Conservation (phyloP, 106 monocot species). For the Narthecium ossifragum region DNA sequence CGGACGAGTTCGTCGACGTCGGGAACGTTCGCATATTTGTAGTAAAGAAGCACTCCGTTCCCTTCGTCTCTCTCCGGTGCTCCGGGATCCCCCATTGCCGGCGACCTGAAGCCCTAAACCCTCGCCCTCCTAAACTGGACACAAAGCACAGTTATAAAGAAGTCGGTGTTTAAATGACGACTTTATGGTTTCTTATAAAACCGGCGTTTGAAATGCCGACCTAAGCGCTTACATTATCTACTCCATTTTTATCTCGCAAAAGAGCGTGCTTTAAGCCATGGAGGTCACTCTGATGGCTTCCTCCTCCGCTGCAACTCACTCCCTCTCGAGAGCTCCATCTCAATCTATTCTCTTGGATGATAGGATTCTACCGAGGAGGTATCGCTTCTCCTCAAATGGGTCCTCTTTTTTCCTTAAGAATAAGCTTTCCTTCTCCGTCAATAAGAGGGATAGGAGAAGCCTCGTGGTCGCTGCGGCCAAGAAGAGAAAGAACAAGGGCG, state of each 20-base stretch:
- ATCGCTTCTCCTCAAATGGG: neutral
- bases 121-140: neutral
- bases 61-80: constrained; percentile 2
- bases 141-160: neutral
- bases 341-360: neutral
- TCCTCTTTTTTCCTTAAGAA: neutral
- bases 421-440: neutral
- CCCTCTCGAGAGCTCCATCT: neutral
- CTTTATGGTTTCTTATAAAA: too few species aligned
- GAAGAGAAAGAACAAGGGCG: constrained; percentile 41
- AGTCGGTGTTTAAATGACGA: neutral
- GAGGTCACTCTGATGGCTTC: neutral
- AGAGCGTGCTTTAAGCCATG: neutral
- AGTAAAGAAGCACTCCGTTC: constrained; percentile 83
- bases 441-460: neutral
- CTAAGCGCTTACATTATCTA: too few species aligned
- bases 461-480: constrained; percentile 21
- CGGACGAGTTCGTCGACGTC: constrained; percentile 43
- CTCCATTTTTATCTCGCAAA: too few species aligned
- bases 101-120: neutral
- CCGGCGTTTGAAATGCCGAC: too few species aligned
- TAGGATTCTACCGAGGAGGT: too few species aligned
- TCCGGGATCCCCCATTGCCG: constrained; percentile 1
- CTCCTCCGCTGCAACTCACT: neutral
- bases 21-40: constrained; percentile 61